phyloP scores from a whole-genome alignment of 768 basidiomycete genomes.

The Termitomyces sp. region DNA sequence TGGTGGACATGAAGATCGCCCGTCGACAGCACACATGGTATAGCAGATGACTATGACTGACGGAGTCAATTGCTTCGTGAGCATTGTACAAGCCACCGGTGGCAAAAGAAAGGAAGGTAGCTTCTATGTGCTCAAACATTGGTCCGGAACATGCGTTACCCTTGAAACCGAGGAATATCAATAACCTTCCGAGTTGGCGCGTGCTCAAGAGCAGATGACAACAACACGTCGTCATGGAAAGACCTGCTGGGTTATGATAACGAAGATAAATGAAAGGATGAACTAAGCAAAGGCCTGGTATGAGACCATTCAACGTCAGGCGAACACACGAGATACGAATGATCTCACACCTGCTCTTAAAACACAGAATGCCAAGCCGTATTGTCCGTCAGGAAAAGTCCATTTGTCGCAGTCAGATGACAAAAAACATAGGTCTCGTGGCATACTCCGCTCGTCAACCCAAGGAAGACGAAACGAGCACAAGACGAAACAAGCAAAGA shows the following conservation, averaged over 20 bases:
- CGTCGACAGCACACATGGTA: conserved; percentile 5
- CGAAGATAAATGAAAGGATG: not conserved
- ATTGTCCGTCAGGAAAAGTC: not conserved
- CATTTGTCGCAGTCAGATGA: conserved; percentile 6
- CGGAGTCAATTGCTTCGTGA: not conserved
- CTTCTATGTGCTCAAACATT: not conserved
- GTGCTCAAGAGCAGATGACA: not conserved
- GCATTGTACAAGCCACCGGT: not conserved
- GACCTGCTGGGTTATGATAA: not conserved
- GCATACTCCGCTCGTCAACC: not conserved
- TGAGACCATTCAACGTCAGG: not conserved
- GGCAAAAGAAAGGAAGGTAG: not conserved
- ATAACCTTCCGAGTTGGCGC: conserved; percentile 2
- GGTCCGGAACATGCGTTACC: not conserved
- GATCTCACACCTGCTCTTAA: not conserved
- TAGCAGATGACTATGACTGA: not conserved
- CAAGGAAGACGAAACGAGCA: not conserved
- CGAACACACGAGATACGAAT: not conserved
- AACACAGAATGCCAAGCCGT: not conserved
- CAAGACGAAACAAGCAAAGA: conserved; percentile 1
- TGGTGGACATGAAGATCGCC: not conserved
- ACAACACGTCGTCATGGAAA: not conserved
- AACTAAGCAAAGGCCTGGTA: not conserved
- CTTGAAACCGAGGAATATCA: not conserved
- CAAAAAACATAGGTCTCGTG: conserved; percentile 6